phyloP scores from a whole-genome alignment of 805 yeast species.

The Metschnikowia santaceciliae region DNA sequence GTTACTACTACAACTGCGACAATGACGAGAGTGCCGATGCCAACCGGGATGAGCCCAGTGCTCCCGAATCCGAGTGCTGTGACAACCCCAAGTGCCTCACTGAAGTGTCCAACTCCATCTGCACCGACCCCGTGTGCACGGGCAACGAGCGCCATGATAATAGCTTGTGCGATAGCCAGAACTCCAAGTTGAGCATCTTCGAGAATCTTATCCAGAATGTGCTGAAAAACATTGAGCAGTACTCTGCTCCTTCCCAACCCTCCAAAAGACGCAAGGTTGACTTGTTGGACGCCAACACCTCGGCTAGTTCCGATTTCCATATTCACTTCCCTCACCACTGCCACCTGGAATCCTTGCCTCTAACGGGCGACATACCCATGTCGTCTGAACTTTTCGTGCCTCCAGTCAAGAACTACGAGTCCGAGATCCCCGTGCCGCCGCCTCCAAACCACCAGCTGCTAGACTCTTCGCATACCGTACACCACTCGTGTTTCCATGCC shows the following conservation, averaged over 20 bases:
- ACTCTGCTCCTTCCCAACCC: conserved; percentile 5
- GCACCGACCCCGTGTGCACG: conserved; percentile 6
- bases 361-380: not conserved
- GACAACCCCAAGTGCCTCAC: conserved; percentile 5
- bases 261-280: not conserved
- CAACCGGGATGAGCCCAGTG: not conserved
- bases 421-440: not conserved
- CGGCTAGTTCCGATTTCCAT: conserved; percentile 20
- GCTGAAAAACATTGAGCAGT: conserved; percentile 24
- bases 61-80: conserved; percentile 4
- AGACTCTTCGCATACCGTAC: conserved; percentile 15
- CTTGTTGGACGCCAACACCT: not conserved
- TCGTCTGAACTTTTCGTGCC: not conserved
- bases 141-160: conserved; percentile 11
- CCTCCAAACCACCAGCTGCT: not conserved
- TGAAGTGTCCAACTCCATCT: conserved; percentile 1
- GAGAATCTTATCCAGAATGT: conserved; percentile 37
- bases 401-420: not conserved
- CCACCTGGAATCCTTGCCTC: conserved; percentile 19
- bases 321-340: conserved; percentile 41
- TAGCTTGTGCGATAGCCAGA: conserved; percentile 27
- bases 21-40: conserved; percentile 10
- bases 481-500: conserved; percentile 47
- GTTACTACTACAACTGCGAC: conserved; percentile 36
- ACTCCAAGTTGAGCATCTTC: conserved; percentile 31